Evolutionary conservation across 1,139 yeast species (phyloP).

Genomic region (Kodamaea ohmeri): DNA sequence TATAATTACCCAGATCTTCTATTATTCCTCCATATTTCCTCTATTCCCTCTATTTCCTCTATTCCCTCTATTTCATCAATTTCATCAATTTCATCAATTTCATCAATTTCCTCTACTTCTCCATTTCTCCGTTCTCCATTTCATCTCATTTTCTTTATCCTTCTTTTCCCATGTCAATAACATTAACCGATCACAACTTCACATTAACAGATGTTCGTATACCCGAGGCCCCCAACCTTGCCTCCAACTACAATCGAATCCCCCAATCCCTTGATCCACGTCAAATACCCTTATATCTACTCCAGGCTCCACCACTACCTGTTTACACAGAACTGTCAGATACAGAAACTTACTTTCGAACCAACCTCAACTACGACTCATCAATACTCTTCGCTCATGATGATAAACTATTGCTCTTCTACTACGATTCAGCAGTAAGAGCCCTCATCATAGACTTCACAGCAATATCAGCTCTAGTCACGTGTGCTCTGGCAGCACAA

Average conservation of each 20-base stretch:
- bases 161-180: constrained; percentile 10
- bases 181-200: too few species aligned
- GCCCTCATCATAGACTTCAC: constrained; percentile 17
- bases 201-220: constrained; percentile 12
- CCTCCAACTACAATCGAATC: constrained; percentile 9
- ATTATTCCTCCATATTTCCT: neutral
- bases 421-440: constrained; percentile 11
- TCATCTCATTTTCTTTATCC: neutral
- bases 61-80: neutral
- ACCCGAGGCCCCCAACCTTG: neutral
- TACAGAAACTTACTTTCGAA: constrained; percentile 28
- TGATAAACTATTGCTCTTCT: constrained; percentile 14
- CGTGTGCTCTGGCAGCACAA: constrained; percentile 2
- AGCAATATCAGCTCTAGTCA: constrained; percentile 11
- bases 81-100: neutral
- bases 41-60: neutral
- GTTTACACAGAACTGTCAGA: constrained; percentile 26
- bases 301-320: constrained; percentile 23
- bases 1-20: too few species aligned
- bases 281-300: constrained; percentile 31
- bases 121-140: neutral
- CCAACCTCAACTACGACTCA: constrained; percentile 16
- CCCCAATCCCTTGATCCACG: constrained; percentile 21
- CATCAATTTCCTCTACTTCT: neutral
- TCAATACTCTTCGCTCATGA: constrained; percentile 14